Percentiles rank a stretch among this genome's conserved stretches.
Conservation (phyloP, 148 eudicot genomes). For the Silene conica region DNA sequence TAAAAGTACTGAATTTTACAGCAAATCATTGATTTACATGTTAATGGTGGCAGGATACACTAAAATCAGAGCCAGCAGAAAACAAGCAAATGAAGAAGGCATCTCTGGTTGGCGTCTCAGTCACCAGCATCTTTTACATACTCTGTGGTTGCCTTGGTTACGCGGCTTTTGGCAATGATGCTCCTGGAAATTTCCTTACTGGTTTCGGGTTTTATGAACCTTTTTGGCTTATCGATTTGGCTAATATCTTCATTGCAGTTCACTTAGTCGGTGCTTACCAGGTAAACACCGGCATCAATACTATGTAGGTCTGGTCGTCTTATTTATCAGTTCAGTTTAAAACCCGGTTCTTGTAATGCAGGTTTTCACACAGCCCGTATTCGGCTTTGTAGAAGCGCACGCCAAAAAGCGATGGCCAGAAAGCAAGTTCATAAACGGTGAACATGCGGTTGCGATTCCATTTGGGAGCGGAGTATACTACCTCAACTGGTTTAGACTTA, state of each 20-base stretch:
- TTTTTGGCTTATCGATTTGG: conserved; percentile 72
- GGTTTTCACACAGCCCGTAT: conserved; percentile 82
- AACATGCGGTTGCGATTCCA: conserved; percentile 41
- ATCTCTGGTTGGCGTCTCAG: conserved; percentile 57
- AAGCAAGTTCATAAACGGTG: conserved; percentile 52
- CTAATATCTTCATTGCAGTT: conserved; percentile 74
- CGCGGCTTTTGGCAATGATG: conserved; percentile 75
- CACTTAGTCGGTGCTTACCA: conserved; percentile 91
- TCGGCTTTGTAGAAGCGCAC: conserved; percentile 48
- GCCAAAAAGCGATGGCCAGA: conserved; percentile 51
- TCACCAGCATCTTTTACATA: conserved; percentile 64
- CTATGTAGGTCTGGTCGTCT: neutral
- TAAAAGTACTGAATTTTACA: too few relatives aligned
- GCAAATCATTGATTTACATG: too few relatives aligned
- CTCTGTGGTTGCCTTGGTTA: conserved; percentile 73
- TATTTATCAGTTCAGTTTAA: neutral
- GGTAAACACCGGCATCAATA: conserved; percentile 24
- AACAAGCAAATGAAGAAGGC: conserved; percentile 58
- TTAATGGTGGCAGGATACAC: conserved; percentile 26
- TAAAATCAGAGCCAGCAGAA: conserved; percentile 32
- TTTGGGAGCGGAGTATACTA: conserved; percentile 34
- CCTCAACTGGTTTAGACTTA: conserved; percentile 67
- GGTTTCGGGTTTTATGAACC: conserved; percentile 94
- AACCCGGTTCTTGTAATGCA: conserved; percentile 8
- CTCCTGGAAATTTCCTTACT: conserved; percentile 89